phyloP scores from a whole-genome alignment of 208 protist species.

The Chromosphaera perkinsii region DNA sequence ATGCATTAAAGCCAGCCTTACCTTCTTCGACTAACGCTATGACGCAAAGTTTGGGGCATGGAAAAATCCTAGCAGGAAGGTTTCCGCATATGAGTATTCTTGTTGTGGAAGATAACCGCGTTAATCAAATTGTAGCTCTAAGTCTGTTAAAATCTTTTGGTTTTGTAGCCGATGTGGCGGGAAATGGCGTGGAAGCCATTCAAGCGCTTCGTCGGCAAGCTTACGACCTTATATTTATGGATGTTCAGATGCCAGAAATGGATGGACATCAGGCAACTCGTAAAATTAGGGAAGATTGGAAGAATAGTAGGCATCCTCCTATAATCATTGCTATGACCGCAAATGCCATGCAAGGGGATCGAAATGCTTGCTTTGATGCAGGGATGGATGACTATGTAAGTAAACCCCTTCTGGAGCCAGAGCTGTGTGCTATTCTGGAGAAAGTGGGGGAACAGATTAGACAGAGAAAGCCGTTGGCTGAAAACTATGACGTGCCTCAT shows the following conservation, averaged over 20 bases:
- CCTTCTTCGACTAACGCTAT: neutral
- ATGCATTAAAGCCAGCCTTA: neutral
- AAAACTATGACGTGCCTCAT: too few relatives aligned
- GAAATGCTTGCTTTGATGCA: constrained; percentile 37
- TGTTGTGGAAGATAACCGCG: neutral
- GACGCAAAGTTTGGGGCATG: neutral
- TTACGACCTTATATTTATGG: constrained; percentile 37
- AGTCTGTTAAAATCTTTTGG: neutral
- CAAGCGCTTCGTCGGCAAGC: neutral
- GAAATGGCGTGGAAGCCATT: constrained; percentile 20
- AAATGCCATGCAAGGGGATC: constrained; percentile 36
- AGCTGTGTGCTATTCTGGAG: neutral
- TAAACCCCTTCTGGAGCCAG: constrained; percentile 37
- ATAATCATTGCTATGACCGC: constrained; percentile 51
- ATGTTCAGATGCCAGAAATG: constrained; percentile 39
- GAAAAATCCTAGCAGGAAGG: neutral
- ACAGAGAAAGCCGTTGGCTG: too few relatives aligned
- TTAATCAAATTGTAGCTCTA: neutral
- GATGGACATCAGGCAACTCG: constrained; percentile 30
- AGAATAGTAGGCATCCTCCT: neutral
- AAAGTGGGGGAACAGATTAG: too few relatives aligned
- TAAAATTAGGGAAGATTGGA: constrained; percentile 15
- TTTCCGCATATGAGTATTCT: neutral
- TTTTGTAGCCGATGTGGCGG: neutral
- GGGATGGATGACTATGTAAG: constrained; percentile 53